Evolutionary conservation across 345 rosid genomes (phyloP).

Genomic region (Psidium friedrichsthalianum): DNA sequence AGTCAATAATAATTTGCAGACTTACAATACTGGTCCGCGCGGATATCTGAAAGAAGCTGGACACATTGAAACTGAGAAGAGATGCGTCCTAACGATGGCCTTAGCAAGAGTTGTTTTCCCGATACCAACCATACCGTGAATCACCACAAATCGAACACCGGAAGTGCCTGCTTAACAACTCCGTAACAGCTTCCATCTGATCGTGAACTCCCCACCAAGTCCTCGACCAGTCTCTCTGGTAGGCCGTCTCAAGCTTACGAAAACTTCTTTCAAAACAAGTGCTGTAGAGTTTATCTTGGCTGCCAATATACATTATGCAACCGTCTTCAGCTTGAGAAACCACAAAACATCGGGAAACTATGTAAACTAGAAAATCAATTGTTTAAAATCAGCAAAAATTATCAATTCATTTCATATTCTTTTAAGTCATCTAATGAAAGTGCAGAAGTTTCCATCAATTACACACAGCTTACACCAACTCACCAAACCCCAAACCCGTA

Average conservation of each 20-base stretch:
- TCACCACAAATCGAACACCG: background rate
- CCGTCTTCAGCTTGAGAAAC: background rate
- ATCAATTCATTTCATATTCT: background rate
- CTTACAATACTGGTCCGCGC: rapidly evolving
- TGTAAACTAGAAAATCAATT: background rate
- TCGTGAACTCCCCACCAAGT: background rate
- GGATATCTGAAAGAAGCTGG: background rate
- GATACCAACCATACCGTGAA: background rate
- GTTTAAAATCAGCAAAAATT: background rate
- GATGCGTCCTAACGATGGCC: background rate
- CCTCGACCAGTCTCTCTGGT: rapidly evolving
- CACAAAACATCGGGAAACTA: no score
- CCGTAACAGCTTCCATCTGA: background rate
- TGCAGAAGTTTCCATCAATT: background rate
- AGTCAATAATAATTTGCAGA: background rate
- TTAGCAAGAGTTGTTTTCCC: background rate
- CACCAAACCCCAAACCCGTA: no score
- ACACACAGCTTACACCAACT: no score
- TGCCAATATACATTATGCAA: background rate
- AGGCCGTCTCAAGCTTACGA: rapidly evolving
- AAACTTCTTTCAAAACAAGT: background rate
- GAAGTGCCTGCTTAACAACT: background rate
- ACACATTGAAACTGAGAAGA: background rate
- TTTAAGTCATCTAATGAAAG: background rate
- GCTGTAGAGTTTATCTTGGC: background rate